Base-by-base conservation (phyloP, 2,329 filamentous ascomycete genomes). In the Aspergillus ochraceoroseus region DNA sequence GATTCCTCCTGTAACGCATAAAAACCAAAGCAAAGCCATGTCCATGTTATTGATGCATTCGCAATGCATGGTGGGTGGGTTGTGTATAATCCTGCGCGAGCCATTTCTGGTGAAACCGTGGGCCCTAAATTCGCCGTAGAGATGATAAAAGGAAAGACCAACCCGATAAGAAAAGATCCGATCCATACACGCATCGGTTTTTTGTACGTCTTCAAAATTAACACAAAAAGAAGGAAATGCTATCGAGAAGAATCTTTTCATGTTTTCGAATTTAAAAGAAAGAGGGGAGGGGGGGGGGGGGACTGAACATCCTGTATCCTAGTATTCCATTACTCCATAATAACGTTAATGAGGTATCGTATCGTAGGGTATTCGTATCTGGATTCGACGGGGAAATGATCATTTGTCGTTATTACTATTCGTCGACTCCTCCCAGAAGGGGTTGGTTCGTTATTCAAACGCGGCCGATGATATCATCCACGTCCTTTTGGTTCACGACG, bases 401-500 rank as follows among this genome's bases (percentile, higher is more conserved):
- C 8, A 32, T 28, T 23, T 23, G 11, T 12, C 18, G 22, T 20
- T 15, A 20, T n/a, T n/a, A 37, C 19, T 34, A 27, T 17, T 26
- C 25, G 32, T 35, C 17, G 7, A 31, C 13, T 18, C 27, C n/a
- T 12, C 13, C 23, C 14, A 28, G n/a, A 12, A 13, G 12, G 8
- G 28, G 30, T 43, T 59, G 60, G 20, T 58, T 56, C 14, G 54
- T 17, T 14, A 18, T 29, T 22, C 17, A 43, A 15, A 38, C 63
- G 41, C 66, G 62, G 26, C 67, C 76, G 67, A 90, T 74, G 37
- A 88, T 84, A 27, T 74, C 78, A 59, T 95, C 85, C 54, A 96
- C 94, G 56, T 96, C 89, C 39, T 80, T 79, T 67, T 94, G 82
- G 47, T 88, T 83, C 15, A 98, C 85, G 12, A 95, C 87, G 8